Base-by-base conservation (phyloP, 306 rosid genomes). In the Fagus sylvatica region DNA sequence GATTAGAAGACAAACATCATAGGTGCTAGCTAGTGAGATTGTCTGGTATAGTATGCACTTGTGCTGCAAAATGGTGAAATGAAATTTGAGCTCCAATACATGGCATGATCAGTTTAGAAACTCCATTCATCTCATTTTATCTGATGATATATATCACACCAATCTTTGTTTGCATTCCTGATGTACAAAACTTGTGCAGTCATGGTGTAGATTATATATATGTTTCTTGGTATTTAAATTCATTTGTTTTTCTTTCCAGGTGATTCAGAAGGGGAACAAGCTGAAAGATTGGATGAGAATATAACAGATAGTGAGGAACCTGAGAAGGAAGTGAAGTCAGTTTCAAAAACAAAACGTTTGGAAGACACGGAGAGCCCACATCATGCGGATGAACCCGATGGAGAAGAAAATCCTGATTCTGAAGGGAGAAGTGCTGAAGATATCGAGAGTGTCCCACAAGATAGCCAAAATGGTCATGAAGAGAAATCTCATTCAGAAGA, bases 261-360 rank as follows among this genome's bases (percentile, higher is more conserved):
- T 80, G 88, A 85, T 84, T 88, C 91, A 49, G 97, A 83, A 49
- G 93, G 81, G 60, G 95, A 87, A 77, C 82, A 79, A 57, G 75
- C 84, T 77, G 88, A 78, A 80, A 85, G 80, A 60, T 70, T 74
- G 17, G 78, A 82, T 22, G 84, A 77, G 49, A 87, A 79, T 51
- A 48, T 56, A 71, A 78, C 81, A 36, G 85, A 74, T 56, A 84
- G 74, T 76, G 87, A 86, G 75, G 84, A 87, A 53, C 80, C 90
- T 70, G 91, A 78, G 71, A 77, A 61, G 81, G 85, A 88, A 84
- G 84, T 68, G 71, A 87, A 85, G 84, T 16, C 86, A 7, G 84
- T 71, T 74, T 81, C 93, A 55, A 84, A 79, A 81, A 77, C 73
- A 79, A 84, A 87, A 82, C 73, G 46, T 79, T 69, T 42, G 66